Percentiles rank a stretch among this genome's conserved stretches.
These are phyloP conservation scores for Alternaria arbusti DNA, from an alignment of 2,329 filamentous ascomycete genomes.

Conservation along the genomic window DNA sequence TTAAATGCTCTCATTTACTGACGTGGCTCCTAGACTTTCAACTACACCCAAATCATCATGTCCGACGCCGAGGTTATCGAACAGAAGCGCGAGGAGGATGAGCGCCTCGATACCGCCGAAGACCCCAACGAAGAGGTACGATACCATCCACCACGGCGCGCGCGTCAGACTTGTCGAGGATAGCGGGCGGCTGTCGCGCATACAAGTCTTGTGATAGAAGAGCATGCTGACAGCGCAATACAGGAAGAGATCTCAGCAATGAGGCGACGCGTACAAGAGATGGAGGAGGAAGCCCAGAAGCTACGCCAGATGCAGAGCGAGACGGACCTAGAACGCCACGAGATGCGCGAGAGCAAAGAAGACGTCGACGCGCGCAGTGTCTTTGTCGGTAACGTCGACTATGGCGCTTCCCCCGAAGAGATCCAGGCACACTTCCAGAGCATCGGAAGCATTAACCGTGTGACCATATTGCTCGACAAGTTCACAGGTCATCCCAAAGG, in stretches of 20 bases:
- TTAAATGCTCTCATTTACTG: background rate
- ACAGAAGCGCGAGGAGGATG: slow-evolving; percentile 39
- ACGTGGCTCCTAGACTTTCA: background rate
- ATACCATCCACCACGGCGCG: background rate
- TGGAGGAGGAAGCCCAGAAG: slow-evolving; percentile 65
- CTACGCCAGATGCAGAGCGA: slow-evolving; percentile 63
- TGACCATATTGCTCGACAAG: slow-evolving; percentile 97
- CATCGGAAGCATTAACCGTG: slow-evolving; percentile 95
- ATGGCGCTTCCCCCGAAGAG: slow-evolving; percentile 94
- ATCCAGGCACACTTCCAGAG: slow-evolving; percentile 98
- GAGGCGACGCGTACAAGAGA: slow-evolving; percentile 61
- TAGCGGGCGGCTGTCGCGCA: background rate
- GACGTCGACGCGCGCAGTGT: slow-evolving; percentile 95
- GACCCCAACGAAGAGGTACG: slow-evolving; percentile 47
- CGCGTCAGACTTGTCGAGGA: background rate
- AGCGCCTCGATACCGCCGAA: slow-evolving; percentile 43
- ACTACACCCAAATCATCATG: slow-evolving; percentile 22
- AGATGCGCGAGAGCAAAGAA: slow-evolving; percentile 89
- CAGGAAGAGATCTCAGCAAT: slow-evolving; percentile 56
- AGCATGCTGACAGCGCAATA: slow-evolving; percentile 11
- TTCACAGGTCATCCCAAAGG: slow-evolving; percentile 99
- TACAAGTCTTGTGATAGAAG: too few species aligned
- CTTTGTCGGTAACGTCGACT: slow-evolving; percentile 98
- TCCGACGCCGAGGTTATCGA: slow-evolving; percentile 37
- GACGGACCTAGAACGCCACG: slow-evolving; percentile 83